Percentiles rank a stretch among this genome's conserved stretches.
Conservation (phyloP, 805 yeast species). For the Sugiyamaella marilandica region DNA sequence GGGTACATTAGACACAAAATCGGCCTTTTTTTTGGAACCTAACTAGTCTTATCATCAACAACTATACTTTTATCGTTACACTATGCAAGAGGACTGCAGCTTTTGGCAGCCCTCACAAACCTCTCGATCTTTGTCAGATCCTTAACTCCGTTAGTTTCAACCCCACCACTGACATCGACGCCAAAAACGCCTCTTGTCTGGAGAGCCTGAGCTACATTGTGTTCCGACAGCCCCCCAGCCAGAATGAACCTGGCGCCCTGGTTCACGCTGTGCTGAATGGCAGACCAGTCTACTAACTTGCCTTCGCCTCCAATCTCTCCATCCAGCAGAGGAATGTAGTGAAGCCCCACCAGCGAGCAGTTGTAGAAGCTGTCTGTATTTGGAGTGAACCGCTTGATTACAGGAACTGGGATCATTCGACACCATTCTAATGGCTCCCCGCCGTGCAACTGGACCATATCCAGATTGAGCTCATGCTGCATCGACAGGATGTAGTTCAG, state of each 20-base stretch:
- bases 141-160: conserved; percentile 73
- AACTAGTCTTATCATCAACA: no score
- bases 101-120: conserved; percentile 54
- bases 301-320: conserved; percentile 95
- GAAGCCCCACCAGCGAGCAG: conserved; percentile 34
- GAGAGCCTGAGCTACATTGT: conserved; percentile 58
- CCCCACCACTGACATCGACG: conserved; percentile 94
- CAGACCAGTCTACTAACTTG: conserved; percentile 66
- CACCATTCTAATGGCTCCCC: conserved; percentile 51
- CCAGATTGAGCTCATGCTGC: conserved; percentile 46
- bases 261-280: conserved; percentile 38
- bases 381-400: conserved; percentile 71
- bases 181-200: conserved; percentile 62
- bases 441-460: conserved; percentile 88
- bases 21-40: no score
- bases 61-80: not conserved
- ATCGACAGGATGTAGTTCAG: conserved; percentile 52
- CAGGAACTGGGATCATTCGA: conserved; percentile 44
- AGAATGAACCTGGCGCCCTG: conserved; percentile 47
- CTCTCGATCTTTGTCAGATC: conserved; percentile 56
- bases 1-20: no score
- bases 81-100: not conserved
- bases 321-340: conserved; percentile 65
- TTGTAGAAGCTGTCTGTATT: conserved; percentile 37
- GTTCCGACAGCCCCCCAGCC: conserved; percentile 87